These are phyloP conservation scores for Erigeron philadelphicus DNA, from an alignment of 140 eudicot genomes.

Conservation along the genomic window DNA sequence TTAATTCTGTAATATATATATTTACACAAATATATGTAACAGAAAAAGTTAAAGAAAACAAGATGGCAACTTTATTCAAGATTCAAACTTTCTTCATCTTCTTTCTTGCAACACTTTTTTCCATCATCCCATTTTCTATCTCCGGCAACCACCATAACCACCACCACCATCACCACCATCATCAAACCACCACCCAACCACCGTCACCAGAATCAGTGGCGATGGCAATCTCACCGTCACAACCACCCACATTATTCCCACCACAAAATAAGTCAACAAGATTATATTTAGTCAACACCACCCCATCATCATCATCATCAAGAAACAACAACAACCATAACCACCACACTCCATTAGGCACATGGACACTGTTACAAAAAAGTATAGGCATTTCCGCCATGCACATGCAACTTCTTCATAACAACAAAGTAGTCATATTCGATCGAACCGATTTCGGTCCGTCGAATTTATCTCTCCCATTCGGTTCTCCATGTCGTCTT, in stretches of 20 bases:
- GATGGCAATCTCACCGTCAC: background rate
- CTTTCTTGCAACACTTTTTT: conserved; percentile 10
- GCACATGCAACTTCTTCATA: conserved; percentile 95
- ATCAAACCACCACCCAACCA: background rate
- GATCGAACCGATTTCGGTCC: conserved; percentile 83
- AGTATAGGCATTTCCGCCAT: conserved; percentile 74
- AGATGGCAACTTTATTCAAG: conserved; percentile 22
- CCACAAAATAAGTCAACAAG: background rate
- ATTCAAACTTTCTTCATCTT: conserved; percentile 20
- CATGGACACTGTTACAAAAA: conserved; percentile 51
- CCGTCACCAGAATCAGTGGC: background rate
- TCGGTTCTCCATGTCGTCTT: conserved; percentile 32
- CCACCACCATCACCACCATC: conserved; percentile 3
- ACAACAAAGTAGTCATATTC: conserved; percentile 67
- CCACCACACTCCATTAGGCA: conserved; percentile 27
- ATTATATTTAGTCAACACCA: background rate
- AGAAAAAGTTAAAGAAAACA: background rate
- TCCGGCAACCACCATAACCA: background rate
- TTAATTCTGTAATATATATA: background rate
- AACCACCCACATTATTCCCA: background rate
- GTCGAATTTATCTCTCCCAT: conserved; percentile 57
- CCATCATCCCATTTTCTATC: conserved; percentile 5
- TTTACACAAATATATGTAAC: background rate
- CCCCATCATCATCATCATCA: conserved; percentile 16
- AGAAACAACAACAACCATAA: conserved; percentile 19